Evolutionary conservation across 2,329 filamentous ascomycete species (phyloP), one percentile per base, ranked within the genome.

Genomic region (Phialemonium atrogriseum): DNA sequence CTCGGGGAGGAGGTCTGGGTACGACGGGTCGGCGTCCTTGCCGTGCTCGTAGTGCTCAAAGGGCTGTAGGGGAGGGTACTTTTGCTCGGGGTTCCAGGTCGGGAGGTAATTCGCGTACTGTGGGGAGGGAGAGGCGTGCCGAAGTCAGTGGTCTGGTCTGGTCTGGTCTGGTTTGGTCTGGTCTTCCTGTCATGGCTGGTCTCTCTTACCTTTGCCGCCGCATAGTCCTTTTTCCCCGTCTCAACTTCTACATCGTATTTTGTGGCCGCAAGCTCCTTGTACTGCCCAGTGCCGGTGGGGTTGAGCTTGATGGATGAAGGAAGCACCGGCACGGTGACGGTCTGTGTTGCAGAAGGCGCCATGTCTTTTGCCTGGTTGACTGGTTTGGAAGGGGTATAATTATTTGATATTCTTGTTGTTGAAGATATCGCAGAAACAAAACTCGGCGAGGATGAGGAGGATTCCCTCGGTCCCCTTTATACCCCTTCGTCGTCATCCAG

Each of bases 1-100:
- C 25, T 58, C 54, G n/a, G 62, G 58, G 3, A 84, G 58, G 11
- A 85, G 68, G 40, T 84, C 78, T 1, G 69, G 65, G 47, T 75
- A 82, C 3, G 61, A 56, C 7, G 68, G 56, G 49, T 84, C 77
- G 22, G 80, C 80, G 43, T 82, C 75, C 46, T 76, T 74, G 40
- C 79, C 80, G 48, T 80, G 80, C 39, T 85, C 79, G 38, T 69
- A 68, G 47, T 82, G 77, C 48, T 80, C 69, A 43, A 83, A 84
- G 0, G 66, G 70, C 44, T 76, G 58, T 13, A 80, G 63, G 6
- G 79, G 72, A 30, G 76, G 64, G 45, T 75, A 79, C 37, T 62
- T 63, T 54, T 73, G 65, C 40, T 70, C 63, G 33, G 66, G 62
- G 43, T 76, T 62, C 74, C 75, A 81, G 1, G 68, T 69, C 5